These are phyloP conservation scores for Paralagenidium karlingii DNA, from an alignment of 352 stramenopile genomes.

Conservation along the genomic window DNA sequence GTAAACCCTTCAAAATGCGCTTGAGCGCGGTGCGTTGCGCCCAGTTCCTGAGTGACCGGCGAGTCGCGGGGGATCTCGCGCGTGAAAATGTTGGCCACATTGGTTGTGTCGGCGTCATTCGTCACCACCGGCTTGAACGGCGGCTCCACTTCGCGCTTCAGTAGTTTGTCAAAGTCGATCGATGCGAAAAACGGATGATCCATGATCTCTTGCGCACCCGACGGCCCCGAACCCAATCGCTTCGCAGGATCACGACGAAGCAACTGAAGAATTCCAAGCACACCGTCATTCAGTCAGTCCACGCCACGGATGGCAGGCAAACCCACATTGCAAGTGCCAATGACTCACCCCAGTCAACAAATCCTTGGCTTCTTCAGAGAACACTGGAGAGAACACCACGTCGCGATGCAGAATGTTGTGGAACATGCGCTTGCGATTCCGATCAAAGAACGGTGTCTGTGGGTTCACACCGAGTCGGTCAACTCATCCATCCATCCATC, in stretches of 20 bases:
- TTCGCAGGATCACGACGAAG: constrained; percentile 76
- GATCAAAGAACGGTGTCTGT: constrained; percentile 91
- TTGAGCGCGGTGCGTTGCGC: constrained; percentile 67
- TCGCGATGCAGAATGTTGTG: constrained; percentile 87
- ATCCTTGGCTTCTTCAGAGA: constrained; percentile 81
- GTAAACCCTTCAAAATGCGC: constrained; percentile 91
- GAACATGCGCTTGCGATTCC: constrained; percentile 93
- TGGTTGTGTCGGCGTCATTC: constrained; percentile 69
- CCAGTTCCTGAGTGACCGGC: constrained; percentile 74
- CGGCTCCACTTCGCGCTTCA: constrained; percentile 71
- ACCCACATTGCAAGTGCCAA: background rate
- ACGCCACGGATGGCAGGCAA: background rate
- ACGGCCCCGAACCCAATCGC: constrained; percentile 62
- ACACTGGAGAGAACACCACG: constrained; percentile 75
- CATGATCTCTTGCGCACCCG: constrained; percentile 83
- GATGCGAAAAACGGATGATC: constrained; percentile 81
- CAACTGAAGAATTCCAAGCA: constrained; percentile 16
- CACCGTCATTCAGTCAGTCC: constrained; percentile 1
- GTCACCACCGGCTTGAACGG: constrained; percentile 81
- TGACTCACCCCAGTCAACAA: constrained; percentile 45
- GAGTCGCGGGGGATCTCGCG: constrained; percentile 79
- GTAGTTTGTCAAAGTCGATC: constrained; percentile 75
- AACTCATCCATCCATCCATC: background rate
- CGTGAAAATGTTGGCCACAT: constrained; percentile 83
- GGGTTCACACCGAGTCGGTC: no score